Base-by-base conservation (phyloP, 1,284 basidiomycete genomes). In the Pseudozyma sp. region DNA sequence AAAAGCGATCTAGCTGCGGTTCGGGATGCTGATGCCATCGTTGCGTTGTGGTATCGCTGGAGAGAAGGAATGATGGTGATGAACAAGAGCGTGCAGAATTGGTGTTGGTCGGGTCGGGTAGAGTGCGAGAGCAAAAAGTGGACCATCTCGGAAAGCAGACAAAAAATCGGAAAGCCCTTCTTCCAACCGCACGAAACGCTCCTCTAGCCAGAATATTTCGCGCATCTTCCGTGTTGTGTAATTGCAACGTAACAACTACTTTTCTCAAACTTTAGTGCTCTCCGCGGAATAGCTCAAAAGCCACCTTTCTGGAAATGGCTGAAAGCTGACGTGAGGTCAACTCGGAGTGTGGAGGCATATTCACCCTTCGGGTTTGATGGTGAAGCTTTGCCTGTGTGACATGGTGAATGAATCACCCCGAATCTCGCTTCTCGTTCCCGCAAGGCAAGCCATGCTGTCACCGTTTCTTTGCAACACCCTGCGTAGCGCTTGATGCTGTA, bases 171-270 rank as follows among this genome's bases (percentile, higher is more conserved):
- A 38, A 35, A 31, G 14, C 31, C 16, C 36, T 64, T 21, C 59
- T 65, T 71, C 69, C 49, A 71, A 52, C 44, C 63, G 69, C 59
- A 71, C 69, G 69, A 71, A 38, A 66, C 10, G 40, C 14, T 13
- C 1, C 40, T 44, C 36, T 11, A n/a, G n/a, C n/a, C n/a, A n/a
- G n/a, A n/a, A n/a, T n/a, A n/a, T n/a, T n/a, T n/a, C n/a, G n/a
- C n/a, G n/a, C 6, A 8, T 38, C 9, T 21, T 42, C 21, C 42
- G n/a, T n/a, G n/a, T n/a, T n/a, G n/a, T n/a, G n/a, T 19, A 52
- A 5, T 52, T 40, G 38, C 42, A 34, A n/a, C n/a, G n/a, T n/a
- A n/a, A n/a, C n/a, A n/a, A n/a, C n/a, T n/a, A n/a, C n/a, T n/a
- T n/a, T n/a, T n/a, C n/a, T n/a, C n/a, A n/a, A n/a, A n/a, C n/a